These are phyloP conservation scores for Jatropha curcas DNA, from an alignment of 345 rosid genomes.

Conservation along the genomic window DNA sequence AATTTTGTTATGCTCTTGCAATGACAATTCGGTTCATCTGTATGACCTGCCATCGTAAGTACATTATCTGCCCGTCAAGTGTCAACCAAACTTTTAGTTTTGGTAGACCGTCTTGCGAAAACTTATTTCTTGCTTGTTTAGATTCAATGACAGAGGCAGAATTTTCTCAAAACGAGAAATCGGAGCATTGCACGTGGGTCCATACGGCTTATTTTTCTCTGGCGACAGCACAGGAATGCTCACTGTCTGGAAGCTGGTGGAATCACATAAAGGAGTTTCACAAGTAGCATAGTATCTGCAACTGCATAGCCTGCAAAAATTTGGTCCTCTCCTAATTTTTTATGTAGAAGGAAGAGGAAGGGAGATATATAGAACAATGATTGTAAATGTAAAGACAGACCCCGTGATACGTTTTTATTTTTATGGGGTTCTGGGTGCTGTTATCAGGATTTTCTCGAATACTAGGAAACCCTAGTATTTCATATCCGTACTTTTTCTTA, in stretches of 20 bases:
- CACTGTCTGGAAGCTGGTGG: conserved; percentile 36
- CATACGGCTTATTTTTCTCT: conserved; percentile 43
- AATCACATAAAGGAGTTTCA: not conserved
- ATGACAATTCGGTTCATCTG: conserved; percentile 16
- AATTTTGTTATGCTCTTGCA: conserved; percentile 26
- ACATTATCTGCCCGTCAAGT: not conserved
- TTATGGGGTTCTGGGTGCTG: not conserved
- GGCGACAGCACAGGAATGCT: conserved; percentile 52
- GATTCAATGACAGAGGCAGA: conserved; percentile 53
- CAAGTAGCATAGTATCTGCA: not conserved
- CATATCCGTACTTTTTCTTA: no score
- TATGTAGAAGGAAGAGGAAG: not conserved
- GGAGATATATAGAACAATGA: no score
- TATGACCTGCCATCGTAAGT: conserved; percentile 22
- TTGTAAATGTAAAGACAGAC: not conserved
- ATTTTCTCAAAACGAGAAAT: conserved; percentile 41
- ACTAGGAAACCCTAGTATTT: no score
- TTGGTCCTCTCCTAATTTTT: not conserved
- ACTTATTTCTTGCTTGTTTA: not conserved
- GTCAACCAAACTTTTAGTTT: not conserved
- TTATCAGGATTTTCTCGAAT: no score
- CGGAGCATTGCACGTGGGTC: conserved; percentile 37
- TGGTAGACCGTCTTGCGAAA: no score
- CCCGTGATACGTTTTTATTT: no score
- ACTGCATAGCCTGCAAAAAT: not conserved